A percentile compares a stretch with the other conserved stretches of the same genome.
Conservation (phyloP, 257 asterid species). For the Leonotis leonurus region DNA sequence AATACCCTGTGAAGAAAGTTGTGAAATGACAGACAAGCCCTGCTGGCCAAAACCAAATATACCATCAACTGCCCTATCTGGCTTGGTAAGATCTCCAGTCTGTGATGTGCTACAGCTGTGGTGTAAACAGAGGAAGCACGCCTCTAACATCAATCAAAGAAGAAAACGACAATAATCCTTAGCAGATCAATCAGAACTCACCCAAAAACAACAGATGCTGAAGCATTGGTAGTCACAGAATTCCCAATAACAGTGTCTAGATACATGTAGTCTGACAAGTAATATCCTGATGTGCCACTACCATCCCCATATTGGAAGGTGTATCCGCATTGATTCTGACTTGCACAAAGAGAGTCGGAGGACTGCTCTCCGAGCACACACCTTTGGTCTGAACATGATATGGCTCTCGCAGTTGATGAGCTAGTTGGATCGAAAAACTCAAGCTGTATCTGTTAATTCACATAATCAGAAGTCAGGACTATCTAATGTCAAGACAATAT, state of each 20-base stretch:
- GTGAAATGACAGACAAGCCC: constrained; percentile 79
- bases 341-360: constrained; percentile 57
- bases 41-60: constrained; percentile 99
- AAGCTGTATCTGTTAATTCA: constrained; percentile 53
- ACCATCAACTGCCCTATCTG: constrained; percentile 98
- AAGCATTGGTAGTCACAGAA: constrained; percentile 50
- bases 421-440: constrained; percentile 79
- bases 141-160: constrained; percentile 8
- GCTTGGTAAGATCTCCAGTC: constrained; percentile 84
- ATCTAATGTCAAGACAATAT: background rate
- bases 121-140: background rate
- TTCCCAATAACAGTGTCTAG: constrained; percentile 60
- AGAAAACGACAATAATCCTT: background rate
- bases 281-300: constrained; percentile 89
- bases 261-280: constrained; percentile 58
- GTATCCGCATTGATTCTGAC: constrained; percentile 65
- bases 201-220: constrained; percentile 90
- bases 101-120: constrained; percentile 94
- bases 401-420: constrained; percentile 48
- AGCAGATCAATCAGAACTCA: constrained; percentile 26
- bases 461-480: background rate
- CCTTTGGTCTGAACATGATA: constrained; percentile 80
- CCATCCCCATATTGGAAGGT: constrained; percentile 95
- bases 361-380: constrained; percentile 62
- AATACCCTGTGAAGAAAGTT: constrained; percentile 75